Evolutionary conservation across 495 filamentous ascomycete genomes (phyloP).

Genomic region (Aspergillus kassunensis): DNA sequence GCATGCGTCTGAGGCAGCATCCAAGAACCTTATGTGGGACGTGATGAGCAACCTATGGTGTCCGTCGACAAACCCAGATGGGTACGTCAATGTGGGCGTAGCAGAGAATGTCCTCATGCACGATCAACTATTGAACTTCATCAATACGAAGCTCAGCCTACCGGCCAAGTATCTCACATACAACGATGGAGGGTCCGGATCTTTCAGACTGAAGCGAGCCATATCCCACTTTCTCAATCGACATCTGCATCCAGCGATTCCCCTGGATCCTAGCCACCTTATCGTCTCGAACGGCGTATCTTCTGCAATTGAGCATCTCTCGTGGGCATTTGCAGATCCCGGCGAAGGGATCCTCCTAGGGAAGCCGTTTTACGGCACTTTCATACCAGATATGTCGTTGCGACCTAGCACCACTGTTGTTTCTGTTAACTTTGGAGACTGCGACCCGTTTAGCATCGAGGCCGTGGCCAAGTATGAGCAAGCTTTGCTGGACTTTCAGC

Average conservation of each 20-base stretch:
- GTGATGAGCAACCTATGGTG: no score
- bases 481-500: conserved; percentile 27
- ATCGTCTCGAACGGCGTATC: conserved; percentile 48
- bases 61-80: conserved; percentile 23
- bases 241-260: conserved; percentile 35
- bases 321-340: conserved; percentile 39
- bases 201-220: conserved; percentile 30
- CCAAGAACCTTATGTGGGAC: no score
- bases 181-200: conserved; percentile 34
- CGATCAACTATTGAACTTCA: conserved; percentile 25
- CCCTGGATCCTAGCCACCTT: conserved; percentile 38
- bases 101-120: conserved; percentile 43
- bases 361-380: conserved; percentile 47
- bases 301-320: conserved; percentile 41
- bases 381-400: conserved; percentile 32
- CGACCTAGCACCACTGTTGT: conserved; percentile 32
- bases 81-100: conserved; percentile 37
- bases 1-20: no score
- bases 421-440: conserved; percentile 39
- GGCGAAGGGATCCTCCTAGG: conserved; percentile 50
- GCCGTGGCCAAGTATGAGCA: conserved; percentile 41
- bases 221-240: conserved; percentile 45
- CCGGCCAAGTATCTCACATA: conserved; percentile 40
- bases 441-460: conserved; percentile 41
- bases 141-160: conserved; percentile 30